Evolutionary conservation across 208 protist genomes (phyloP), one percentile per base, ranked within the genome.

Genomic region (Trypanosoma avium): DNA sequence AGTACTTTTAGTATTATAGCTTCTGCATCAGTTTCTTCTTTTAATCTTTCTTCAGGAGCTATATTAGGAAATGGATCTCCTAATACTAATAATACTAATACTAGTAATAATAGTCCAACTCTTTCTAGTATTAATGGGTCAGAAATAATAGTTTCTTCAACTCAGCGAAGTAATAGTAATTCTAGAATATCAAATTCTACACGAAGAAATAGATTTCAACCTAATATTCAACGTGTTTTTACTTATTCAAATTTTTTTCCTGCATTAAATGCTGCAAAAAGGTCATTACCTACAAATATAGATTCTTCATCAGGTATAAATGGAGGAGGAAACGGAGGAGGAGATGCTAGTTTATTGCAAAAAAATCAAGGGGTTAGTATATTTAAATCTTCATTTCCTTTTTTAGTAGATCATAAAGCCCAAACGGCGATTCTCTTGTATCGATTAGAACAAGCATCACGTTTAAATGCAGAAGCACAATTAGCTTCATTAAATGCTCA

Each of bases 311-410:
- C 15, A n/a, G 1, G 27, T 7, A 12, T 22, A 30, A n/a, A 26
- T 13, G 21, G 6, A 19, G 6, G 40, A 0, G 30, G 19, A 13
- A 15, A 7, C 9, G 19, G 30, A 19, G 2, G 4, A 24, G 27
- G 5, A 29, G 63, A 30, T 7, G 26, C 26, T 19, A 30, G 29
- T 17, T 43, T 26, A 38, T 12, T 58, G 21, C 52, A 82, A 61
- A 78, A 83, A 67, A 70, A 82, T 54, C 42, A 73, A 17, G 50
- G 79, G 27, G 55, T 58, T 36, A 89, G 82, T 75, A 79, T 84
- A 61, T 91, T 95, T 69, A 80, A 79, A 46, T 89, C 88, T 3
- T 72, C 70, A 3, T 88, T 84, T 60, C 35, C 67, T 55, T 95
- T 92, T 70, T 32, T 90, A 30, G 68, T 92, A 33, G 75, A 89